Evolutionary conservation across 2,329 filamentous ascomycete species (phyloP).

Genomic region (Beauveria sp.): DNA sequence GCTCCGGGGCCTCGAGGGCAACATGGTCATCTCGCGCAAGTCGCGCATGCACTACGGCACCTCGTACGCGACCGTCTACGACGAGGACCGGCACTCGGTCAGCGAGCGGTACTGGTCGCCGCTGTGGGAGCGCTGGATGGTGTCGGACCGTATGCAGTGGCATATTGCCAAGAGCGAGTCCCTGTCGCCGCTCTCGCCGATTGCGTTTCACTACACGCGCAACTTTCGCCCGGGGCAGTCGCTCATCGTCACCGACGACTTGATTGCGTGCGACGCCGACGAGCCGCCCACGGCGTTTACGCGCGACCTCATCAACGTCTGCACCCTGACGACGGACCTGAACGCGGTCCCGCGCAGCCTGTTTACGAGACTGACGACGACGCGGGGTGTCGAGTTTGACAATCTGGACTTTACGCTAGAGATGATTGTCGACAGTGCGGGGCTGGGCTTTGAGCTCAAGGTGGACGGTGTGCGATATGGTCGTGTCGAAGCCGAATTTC

Average conservation of each 20-base stretch:
- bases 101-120: slow-evolving; percentile 73
- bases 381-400: slow-evolving; percentile 71
- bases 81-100: slow-evolving; percentile 65
- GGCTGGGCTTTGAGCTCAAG: slow-evolving; percentile 68
- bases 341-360: slow-evolving; percentile 65
- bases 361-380: slow-evolving; percentile 71
- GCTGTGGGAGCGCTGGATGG: slow-evolving; percentile 77
- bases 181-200: slow-evolving; percentile 64
- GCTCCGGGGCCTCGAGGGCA: slow-evolving; percentile 66
- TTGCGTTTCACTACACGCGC: slow-evolving; percentile 78
- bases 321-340: slow-evolving; percentile 73
- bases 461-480: slow-evolving; percentile 73
- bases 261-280: slow-evolving; percentile 69
- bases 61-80: slow-evolving; percentile 73
- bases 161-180: slow-evolving; percentile 75
- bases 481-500: slow-evolving; percentile 70
- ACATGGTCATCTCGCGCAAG: slow-evolving; percentile 68
- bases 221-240: slow-evolving; percentile 76
- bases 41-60: slow-evolving; percentile 74
- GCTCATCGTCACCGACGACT: slow-evolving; percentile 69
- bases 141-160: slow-evolving; percentile 78
- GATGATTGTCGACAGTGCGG: slow-evolving; percentile 74
- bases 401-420: slow-evolving; percentile 76
- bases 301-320: slow-evolving; percentile 61
- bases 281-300: slow-evolving; percentile 54